Conservation (phyloP, 2,329 filamentous ascomycete genomes). For the Kalaharituber pfeilii region DNA sequence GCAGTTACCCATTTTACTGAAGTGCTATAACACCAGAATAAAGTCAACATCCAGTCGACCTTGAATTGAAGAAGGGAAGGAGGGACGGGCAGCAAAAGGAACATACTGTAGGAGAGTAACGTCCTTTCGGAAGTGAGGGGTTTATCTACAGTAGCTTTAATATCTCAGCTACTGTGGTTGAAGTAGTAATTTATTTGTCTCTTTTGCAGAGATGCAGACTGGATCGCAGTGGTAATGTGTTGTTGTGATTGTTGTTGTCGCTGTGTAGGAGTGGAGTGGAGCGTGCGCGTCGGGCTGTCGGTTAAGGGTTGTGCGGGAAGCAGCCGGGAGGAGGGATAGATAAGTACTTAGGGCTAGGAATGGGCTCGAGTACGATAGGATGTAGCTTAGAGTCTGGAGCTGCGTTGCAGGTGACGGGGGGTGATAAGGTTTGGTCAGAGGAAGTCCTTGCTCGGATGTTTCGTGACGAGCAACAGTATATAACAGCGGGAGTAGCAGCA, state of each 20-base stretch:
- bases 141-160: no score
- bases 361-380: no score
- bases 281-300: not conserved
- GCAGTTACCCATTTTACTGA: slow-evolving; percentile 39
- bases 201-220: not conserved
- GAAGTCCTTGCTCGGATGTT: not conserved
- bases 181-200: no score
- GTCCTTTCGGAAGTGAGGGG: no score
- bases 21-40: slow-evolving; percentile 5
- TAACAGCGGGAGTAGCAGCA: not conserved
- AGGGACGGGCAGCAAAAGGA: not conserved
- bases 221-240: not conserved
- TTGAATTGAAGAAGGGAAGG: no score
- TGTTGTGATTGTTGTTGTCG: not conserved
- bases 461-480: not conserved
- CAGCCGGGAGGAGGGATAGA: not conserved
- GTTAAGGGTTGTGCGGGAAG: not conserved
- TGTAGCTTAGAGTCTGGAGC: no score
- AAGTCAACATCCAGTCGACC: no score
- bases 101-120: not conserved
- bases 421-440: no score
- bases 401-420: no score
- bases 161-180: no score
- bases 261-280: not conserved
- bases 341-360: no score